Base-by-base conservation (phyloP, 1,284 basidiomycete species). In the Gastroboletus turbinatus region DNA sequence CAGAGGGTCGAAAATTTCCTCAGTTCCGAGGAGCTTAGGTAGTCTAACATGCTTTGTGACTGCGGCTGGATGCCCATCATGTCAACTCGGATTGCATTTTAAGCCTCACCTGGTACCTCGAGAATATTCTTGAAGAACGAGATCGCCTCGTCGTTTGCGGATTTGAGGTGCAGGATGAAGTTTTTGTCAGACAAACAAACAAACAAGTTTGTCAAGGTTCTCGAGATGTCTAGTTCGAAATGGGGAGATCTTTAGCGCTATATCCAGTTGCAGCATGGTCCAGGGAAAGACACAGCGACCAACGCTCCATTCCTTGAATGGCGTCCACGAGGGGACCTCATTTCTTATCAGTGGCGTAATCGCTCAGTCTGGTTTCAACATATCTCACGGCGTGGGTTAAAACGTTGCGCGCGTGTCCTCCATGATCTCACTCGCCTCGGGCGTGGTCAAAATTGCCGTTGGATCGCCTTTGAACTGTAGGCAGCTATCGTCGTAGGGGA, bases 261-360 rank as follows among this genome's bases (percentile, higher is more conserved):
- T 32, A 25, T 50, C 30, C 6, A 50, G 36, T 30, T 25, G 53
- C 47, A 56, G 42, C 33, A 27, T 52, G 46, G 39, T 36, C 29
- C 47, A 50, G 53, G 32, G 38, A 36, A 46, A 21, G 21, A 13
- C 13, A 14, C n/a, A 32, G 3, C 14, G 21, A 16, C 43, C 32
- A 46, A 23, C 23, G 21, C 33, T 46, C 49, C 46, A 36, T 55
- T 52, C 55, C 23, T 50, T 57, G 53, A 32, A 52, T 50, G 50
- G 36, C 44, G 27, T 44, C 54, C 66, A 69, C 67, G 67, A 67
- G 70, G 67, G 16, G 42, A 19, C 67, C 67, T 67, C 67, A 55
- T 72, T 69, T 36, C 59, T 49, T 38, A 50, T 48, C 36, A 32
- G 56, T 67, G 36, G 59, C 65, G 60, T 67, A 64, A 66, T 66